Evolutionary conservation across 2,329 filamentous ascomycete species (phyloP), one percentile per base, ranked within the genome.

Genomic region (Fusarium praegraminearum): DNA sequence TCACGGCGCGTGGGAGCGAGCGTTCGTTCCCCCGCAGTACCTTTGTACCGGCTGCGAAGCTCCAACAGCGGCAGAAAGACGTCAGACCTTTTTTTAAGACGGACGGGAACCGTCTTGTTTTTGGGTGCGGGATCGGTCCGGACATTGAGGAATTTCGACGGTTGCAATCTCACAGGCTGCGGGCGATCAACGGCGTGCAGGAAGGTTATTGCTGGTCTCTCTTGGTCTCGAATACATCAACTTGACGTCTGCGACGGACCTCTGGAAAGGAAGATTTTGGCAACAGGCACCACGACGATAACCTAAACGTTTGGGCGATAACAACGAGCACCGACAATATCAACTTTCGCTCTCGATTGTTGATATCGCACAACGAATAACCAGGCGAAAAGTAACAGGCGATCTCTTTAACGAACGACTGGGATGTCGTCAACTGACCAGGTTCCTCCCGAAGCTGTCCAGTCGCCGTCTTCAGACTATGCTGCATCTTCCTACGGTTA

Each of bases 1-100:
- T 84, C 84, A 83, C 84, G 85, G 83, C 85, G 84, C 83, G 84
- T 84, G 85, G 84, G 84, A 85, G 79, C 79, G 49, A 52, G 49
- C 49, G 47, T 52, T 52, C 49, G 83, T 84, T 85, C 84, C 85
- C 85, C 85, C 85, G 85, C 85, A 86, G 83, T 83, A 83, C 83
- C 83, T 71, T 51, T 78, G 83, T 73, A 78, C 73, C 74, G 72
- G 72, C 74, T 71, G 69, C 70, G 65, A 73, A 66, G 61, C 65
- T 73, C 66, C 72, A 68, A 68, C 53, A 73, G 62, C 67, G 70
- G 62, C 70, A 63, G 33, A 51, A n/a, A 51, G 57, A 63, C 65
- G 61, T 60, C 50, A 54, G 49, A 24, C 50, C 50, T 45, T 41
- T 51, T 51, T 49, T 47, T 40, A 32, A 13, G 47, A 54, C 44